Conservation (phyloP, 805 yeast species). For the Lipomyces chichibuensis region DNA sequence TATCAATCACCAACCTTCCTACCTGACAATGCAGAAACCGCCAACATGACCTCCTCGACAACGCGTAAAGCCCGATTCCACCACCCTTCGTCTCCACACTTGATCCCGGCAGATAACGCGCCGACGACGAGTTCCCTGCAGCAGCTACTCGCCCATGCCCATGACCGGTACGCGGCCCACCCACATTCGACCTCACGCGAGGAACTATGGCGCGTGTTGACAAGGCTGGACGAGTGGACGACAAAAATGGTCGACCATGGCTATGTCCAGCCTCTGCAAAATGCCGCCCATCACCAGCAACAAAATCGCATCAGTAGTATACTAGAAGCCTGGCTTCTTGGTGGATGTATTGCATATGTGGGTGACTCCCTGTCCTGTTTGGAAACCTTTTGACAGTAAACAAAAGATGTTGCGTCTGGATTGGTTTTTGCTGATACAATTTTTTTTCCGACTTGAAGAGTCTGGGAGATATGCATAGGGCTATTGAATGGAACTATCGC, state of each 20-base stretch:
- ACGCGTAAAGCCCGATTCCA: not conserved
- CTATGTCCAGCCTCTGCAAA: conserved; percentile 14
- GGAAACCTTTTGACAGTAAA: no score
- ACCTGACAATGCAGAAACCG: not conserved
- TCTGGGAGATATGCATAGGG: conserved; percentile 29
- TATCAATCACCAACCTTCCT: no score
- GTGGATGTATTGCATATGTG: conserved; percentile 40
- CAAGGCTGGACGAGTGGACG: conserved; percentile 23
- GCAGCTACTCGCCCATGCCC: conserved; percentile 24
- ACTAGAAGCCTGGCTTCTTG: conserved; percentile 37
- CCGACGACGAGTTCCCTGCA: conserved; percentile 22
- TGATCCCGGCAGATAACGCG: conserved; percentile 9
- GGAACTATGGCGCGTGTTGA: conserved; percentile 24
- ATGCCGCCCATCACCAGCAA: not conserved
- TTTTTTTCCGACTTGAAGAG: conserved; percentile 8
- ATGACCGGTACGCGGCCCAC: conserved; percentile 20
- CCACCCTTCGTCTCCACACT: conserved; percentile 4
- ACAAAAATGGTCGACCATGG: conserved; percentile 8
- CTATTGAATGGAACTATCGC: conserved; percentile 30
- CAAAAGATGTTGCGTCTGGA: no score
- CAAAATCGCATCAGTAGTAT: conserved; percentile 13
- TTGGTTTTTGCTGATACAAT: conserved; percentile 2
- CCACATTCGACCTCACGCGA: conserved; percentile 28
- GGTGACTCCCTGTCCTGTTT: conserved; percentile 12
- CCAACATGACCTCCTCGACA: conserved; percentile 1